Conservation (phyloP, 148 eudicot genomes). For the Mesembryanthemum crystallinum region DNA sequence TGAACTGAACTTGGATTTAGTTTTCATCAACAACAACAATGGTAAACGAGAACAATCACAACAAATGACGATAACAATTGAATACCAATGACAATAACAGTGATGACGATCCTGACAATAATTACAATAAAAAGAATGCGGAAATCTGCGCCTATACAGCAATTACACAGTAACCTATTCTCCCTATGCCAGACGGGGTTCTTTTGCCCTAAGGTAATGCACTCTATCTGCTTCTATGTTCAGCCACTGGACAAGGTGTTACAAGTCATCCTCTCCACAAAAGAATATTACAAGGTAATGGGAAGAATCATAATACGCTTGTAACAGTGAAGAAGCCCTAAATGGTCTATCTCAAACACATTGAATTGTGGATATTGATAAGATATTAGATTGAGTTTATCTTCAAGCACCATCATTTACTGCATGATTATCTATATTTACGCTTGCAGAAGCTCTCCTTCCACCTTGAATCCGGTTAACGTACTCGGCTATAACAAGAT, state of each 20-base stretch:
- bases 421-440: slow-evolving; percentile 4
- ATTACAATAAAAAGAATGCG: background rate
- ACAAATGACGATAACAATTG: background rate
- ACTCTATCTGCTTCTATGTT: slow-evolving; percentile 3
- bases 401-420: background rate
- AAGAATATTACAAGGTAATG: background rate
- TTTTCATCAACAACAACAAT: background rate
- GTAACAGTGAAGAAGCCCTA: background rate
- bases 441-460: slow-evolving; percentile 40
- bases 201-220: background rate
- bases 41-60: background rate
- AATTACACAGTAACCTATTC: background rate
- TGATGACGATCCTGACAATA: background rate
- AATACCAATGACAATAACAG: background rate
- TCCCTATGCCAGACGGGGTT: background rate
- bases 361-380: background rate
- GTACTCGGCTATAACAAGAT: slow-evolving; percentile 50
- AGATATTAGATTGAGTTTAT: background rate
- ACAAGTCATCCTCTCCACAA: background rate
- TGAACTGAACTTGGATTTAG: too few relatives aligned
- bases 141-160: background rate
- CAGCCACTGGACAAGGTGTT: background rate
- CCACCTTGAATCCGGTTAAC: slow-evolving; percentile 50
- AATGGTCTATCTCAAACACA: background rate
- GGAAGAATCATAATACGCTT: background rate